Evolutionary conservation across 2,329 filamentous ascomycete species (phyloP).

Genomic region (Erysiphe neolycopersici): DNA sequence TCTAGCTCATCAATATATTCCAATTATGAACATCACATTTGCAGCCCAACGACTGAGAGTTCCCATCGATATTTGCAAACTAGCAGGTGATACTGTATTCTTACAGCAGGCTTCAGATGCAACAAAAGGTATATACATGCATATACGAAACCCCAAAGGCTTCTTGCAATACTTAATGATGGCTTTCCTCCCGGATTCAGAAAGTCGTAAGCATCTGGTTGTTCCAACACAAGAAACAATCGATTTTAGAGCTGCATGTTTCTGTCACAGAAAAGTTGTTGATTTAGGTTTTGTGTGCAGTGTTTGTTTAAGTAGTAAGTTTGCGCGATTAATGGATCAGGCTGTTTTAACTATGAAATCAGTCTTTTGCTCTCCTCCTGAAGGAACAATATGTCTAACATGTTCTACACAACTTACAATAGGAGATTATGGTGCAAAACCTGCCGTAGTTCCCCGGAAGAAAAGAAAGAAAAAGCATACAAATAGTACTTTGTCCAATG

Average conservation of each 20-base stretch:
- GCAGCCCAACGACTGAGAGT: conserved; percentile 71
- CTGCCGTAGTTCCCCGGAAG: conserved; percentile 42
- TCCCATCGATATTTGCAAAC: conserved; percentile 72
- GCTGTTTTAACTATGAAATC: conserved; percentile 2
- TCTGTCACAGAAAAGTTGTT: conserved; percentile 78
- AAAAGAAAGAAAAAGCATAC: conserved; percentile 55
- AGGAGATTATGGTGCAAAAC: conserved; percentile 49
- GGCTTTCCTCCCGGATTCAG: conserved; percentile 54
- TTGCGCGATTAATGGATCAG: not conserved
- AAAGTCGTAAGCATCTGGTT: conserved; percentile 36
- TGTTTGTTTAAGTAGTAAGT: conserved; percentile 63
- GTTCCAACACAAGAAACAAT: conserved; percentile 62
- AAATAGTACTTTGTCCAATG: conserved; percentile 5
- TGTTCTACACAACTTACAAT: conserved; percentile 57
- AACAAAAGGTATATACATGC: conserved; percentile 43
- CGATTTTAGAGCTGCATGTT: conserved; percentile 94
- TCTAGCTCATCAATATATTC: conserved; percentile 74
- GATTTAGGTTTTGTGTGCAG: conserved; percentile 90
- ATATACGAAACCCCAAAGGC: conserved; percentile 34
- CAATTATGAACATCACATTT: conserved; percentile 96
- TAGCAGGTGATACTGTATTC: conserved; percentile 70
- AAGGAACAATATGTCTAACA: conserved; percentile 47
- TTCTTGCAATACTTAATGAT: conserved; percentile 88
- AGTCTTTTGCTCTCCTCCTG: conserved; percentile 47
- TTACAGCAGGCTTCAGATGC: conserved; percentile 71